These are phyloP conservation scores for Myrmaecium sp. DNA, from an alignment of 2,329 filamentous ascomycete species.

Conservation along the genomic window DNA sequence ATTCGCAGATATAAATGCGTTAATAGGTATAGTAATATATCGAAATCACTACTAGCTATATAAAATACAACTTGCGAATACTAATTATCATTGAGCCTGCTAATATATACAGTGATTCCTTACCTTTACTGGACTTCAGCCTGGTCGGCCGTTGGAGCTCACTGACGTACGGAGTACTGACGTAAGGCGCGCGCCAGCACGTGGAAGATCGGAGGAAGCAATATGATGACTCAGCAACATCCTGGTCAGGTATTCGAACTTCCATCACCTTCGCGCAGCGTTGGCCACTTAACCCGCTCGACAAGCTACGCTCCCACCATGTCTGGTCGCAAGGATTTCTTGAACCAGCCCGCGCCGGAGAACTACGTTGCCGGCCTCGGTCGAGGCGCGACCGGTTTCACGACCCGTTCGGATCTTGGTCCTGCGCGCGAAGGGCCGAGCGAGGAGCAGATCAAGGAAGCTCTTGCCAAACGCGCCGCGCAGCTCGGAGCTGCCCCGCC, in stretches of 20 bases:
- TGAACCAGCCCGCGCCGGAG: slow-evolving; percentile 56
- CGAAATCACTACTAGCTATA: no score
- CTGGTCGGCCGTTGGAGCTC: no score
- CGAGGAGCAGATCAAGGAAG: slow-evolving; percentile 96
- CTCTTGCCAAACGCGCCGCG: slow-evolving; percentile 81
- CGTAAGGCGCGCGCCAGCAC: no score
- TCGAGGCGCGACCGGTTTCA: slow-evolving; percentile 95
- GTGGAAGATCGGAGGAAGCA: no score
- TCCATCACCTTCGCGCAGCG: not conserved
- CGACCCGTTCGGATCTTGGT: slow-evolving; percentile 88
- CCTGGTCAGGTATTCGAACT: not conserved
- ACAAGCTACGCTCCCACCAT: slow-evolving; percentile 22
- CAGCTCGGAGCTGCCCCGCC: slow-evolving; percentile 58
- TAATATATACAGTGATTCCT: no score
- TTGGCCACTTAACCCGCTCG: not conserved
- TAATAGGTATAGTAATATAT: no score
- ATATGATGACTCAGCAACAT: no score
- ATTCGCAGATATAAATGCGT: no score
- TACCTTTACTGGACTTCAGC: no score
- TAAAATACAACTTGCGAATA: no score
- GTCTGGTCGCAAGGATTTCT: slow-evolving; percentile 62
- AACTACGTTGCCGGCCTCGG: slow-evolving; percentile 80
- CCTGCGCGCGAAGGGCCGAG: slow-evolving; percentile 89
- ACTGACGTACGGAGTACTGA: no score
- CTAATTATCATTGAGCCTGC: no score